Evolutionary conservation across 2,329 filamentous ascomycete genomes (phyloP).

Genomic region (Dothiorella sarmentorum): DNA sequence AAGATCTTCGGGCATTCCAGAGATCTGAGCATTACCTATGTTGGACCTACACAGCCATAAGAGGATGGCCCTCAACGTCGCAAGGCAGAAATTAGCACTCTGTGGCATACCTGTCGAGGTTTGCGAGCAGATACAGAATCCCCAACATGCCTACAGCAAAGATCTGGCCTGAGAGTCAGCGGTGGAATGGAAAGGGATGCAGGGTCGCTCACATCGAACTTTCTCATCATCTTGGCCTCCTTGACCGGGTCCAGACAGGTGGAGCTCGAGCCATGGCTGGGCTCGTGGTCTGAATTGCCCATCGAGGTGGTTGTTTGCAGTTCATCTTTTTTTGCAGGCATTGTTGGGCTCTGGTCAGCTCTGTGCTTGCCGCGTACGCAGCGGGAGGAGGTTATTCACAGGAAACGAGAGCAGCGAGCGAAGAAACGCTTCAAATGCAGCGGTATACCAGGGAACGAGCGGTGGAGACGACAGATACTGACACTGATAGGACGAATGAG

Average conservation of each 20-base stretch:
- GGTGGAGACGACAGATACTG: neutral
- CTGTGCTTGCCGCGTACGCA: neutral
- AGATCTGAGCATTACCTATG: slow-evolving; percentile 43
- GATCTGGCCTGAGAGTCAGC: neutral
- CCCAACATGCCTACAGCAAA: slow-evolving; percentile 15
- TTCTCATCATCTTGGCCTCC: slow-evolving; percentile 15
- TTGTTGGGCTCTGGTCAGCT: slow-evolving; percentile 10
- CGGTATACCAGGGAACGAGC: neutral
- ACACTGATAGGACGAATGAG: neutral
- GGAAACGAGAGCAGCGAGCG: neutral
- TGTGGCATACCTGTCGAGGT: slow-evolving; percentile 16
- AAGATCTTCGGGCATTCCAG: slow-evolving; percentile 21
- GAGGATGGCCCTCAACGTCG: neutral
- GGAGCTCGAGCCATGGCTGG: slow-evolving; percentile 7
- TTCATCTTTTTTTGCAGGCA: slow-evolving; percentile 5
- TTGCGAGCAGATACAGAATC: slow-evolving; percentile 18
- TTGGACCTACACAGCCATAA: slow-evolving; percentile 22
- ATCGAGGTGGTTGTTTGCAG: slow-evolving; percentile 3
- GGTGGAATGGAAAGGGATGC: neutral
- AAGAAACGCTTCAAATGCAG: neutral
- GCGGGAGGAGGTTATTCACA: slow-evolving; percentile 1
- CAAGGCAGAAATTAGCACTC: neutral
- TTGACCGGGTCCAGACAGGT: slow-evolving; percentile 9
- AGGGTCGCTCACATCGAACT: slow-evolving; percentile 3
- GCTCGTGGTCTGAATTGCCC: neutral